Percentiles rank a stretch among this genome's conserved stretches.
These are phyloP conservation scores for Parietichytrium sp. DNA, from an alignment of 108 stramenopile genomes.

Conservation along the genomic window DNA sequence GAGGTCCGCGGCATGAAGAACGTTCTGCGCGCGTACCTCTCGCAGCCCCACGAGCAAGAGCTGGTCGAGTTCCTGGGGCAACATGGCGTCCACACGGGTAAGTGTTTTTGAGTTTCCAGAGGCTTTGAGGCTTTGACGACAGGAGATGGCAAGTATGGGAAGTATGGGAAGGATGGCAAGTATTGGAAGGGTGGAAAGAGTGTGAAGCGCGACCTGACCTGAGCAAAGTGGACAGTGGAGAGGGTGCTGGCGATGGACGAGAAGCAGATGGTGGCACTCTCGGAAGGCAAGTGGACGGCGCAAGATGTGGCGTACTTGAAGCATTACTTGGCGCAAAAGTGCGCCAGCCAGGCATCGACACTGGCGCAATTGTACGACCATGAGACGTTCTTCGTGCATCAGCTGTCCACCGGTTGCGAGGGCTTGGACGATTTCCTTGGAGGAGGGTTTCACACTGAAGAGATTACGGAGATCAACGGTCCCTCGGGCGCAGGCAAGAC, in stretches of 20 bases:
- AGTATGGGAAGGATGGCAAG: too few relatives aligned
- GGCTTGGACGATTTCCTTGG: background rate
- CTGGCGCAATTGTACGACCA: conserved; percentile 1
- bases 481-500: conserved; percentile 22
- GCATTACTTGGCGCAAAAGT: background rate
- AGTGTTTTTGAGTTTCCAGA: too few relatives aligned
- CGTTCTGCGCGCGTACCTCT: too few relatives aligned
- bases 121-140: too few relatives aligned
- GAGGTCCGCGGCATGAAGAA: too few relatives aligned
- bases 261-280: background rate
- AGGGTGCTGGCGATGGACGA: conserved; percentile 11
- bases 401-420: background rate
- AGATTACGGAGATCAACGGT: conserved; percentile 31
- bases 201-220: too few relatives aligned
- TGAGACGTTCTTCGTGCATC: background rate
- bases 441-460: background rate
- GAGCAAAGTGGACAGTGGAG: background rate
- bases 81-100: too few relatives aligned
- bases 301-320: background rate
- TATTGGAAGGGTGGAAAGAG: too few relatives aligned
- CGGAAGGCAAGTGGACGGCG: background rate
- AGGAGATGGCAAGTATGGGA: too few relatives aligned
- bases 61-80: too few relatives aligned
- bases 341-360: background rate
- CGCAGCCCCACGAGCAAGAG: too few relatives aligned